Evolutionary conservation across 768 basidiomycete species (phyloP).

Genomic region (Rhodotorula kratochvilovae): DNA sequence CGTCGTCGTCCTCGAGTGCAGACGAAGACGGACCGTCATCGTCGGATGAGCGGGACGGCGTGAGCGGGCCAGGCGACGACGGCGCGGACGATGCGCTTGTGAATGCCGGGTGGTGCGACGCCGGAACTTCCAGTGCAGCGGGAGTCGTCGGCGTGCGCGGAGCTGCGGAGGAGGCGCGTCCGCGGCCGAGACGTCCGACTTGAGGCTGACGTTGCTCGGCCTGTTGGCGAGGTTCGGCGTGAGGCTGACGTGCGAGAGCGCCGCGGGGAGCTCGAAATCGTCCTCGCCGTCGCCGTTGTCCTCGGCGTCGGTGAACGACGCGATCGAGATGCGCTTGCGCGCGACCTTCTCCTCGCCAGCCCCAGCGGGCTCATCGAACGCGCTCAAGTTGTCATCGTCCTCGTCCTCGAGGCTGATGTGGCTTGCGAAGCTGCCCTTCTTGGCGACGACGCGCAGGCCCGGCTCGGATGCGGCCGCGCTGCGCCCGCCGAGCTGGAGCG

Average conservation of each 20-base stretch:
- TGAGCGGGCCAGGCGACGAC: not conserved
- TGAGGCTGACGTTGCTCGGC: not conserved
- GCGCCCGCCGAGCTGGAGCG: not conserved
- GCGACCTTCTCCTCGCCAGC: not conserved
- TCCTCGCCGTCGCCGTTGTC: not conserved
- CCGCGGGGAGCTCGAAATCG: constrained; percentile 4
- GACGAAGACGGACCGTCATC: constrained; percentile 1
- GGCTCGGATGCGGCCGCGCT: not conserved
- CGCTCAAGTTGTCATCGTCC: constrained; percentile 1
- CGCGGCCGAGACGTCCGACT: not conserved
- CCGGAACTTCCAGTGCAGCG: not conserved
- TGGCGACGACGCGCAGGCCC: not conserved
- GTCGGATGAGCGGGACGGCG: not conserved
- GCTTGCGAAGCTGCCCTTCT: constrained; percentile 34
- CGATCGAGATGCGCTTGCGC: constrained; percentile 8
- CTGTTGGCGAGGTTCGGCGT: not conserved
- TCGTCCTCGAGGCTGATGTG: constrained; percentile 28
- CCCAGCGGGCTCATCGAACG: not conserved
- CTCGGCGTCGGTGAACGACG: constrained; percentile 8
- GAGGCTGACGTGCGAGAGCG: not conserved
- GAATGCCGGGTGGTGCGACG: not conserved
- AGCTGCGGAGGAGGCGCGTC: not conserved
- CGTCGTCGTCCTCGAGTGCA: constrained; percentile 22
- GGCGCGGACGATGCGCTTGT: not conserved
- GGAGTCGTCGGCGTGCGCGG: not conserved